Percentiles rank a stretch among this genome's conserved stretches.
These are phyloP conservation scores for Ascoidea tarda DNA, from an alignment of 805 yeast genomes.

Conservation along the genomic window DNA sequence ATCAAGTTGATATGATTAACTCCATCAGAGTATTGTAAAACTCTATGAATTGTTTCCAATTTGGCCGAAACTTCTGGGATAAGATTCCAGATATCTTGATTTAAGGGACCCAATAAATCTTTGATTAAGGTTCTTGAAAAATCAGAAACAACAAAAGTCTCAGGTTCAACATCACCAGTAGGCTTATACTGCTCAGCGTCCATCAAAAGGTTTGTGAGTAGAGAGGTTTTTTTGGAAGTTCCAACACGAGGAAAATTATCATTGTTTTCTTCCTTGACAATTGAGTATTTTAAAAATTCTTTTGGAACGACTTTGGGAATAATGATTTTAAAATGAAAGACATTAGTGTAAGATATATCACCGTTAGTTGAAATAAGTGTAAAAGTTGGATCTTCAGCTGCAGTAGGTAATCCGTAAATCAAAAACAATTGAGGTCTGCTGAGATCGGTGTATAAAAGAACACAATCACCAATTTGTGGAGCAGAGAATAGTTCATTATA, in stretches of 20 bases:
- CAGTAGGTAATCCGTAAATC: constrained; percentile 37
- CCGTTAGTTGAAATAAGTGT: constrained; percentile 47
- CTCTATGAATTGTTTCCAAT: constrained; percentile 31
- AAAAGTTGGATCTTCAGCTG: constrained; percentile 36
- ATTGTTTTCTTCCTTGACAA: neutral
- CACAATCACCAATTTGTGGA: constrained; percentile 47
- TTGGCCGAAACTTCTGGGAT: constrained; percentile 25
- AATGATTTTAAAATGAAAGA: constrained; percentile 30
- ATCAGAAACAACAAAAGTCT: constrained; percentile 19
- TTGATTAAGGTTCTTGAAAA: constrained; percentile 19
- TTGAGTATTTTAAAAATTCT: constrained; percentile 6
- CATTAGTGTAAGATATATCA: constrained; percentile 33
- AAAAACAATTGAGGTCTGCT: constrained; percentile 34
- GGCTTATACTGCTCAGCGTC: neutral
- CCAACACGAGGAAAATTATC: neutral
- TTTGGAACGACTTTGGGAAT: constrained; percentile 39
- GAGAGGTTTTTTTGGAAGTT: neutral
- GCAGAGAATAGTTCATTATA: neutral
- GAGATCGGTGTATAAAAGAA: constrained; percentile 29
- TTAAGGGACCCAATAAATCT: constrained; percentile 22
- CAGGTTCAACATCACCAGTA: constrained; percentile 6
- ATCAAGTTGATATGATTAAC: constrained; percentile 26
- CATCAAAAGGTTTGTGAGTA: neutral
- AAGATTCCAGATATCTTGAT: constrained; percentile 25
- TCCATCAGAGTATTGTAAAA: constrained; percentile 25